phyloP scores from a whole-genome alignment of 1,139 yeast species.

The Yamadazyma conglobata region DNA sequence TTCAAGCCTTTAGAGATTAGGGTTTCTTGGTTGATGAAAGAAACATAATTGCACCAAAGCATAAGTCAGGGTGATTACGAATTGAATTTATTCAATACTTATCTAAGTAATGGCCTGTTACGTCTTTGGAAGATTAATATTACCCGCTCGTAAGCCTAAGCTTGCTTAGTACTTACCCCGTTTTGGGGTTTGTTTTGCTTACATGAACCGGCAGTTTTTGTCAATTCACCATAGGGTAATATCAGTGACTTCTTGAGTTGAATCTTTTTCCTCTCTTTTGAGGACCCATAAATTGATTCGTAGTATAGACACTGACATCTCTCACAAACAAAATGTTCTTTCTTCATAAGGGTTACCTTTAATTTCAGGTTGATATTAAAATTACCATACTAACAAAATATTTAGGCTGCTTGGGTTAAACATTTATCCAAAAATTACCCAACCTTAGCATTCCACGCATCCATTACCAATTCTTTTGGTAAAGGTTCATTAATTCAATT shows the following conservation, averaged over 20 bases:
- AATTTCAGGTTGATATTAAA: conserved; percentile 1
- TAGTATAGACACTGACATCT: conserved; percentile 71
- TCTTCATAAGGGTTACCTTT: too few species aligned
- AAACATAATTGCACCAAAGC: conserved; percentile 39
- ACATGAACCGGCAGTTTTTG: conserved; percentile 44
- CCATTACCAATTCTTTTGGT: conserved; percentile 95
- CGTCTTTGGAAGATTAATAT: conserved; percentile 86
- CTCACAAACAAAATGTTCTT: too few species aligned
- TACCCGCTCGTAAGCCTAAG: conserved; percentile 44
- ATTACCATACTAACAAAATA: conserved; percentile 45
- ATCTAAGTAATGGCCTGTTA: conserved; percentile 73
- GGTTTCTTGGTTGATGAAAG: conserved; percentile 11
- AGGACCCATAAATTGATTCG: conserved; percentile 44
- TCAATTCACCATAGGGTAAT: conserved; percentile 25
- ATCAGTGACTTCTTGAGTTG: conserved; percentile 65
- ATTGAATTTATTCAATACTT: conserved; percentile 18
- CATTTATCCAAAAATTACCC: conserved; percentile 89
- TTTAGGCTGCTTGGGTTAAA: conserved; percentile 97
- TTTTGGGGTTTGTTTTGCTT: conserved; percentile 48
- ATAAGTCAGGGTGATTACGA: conserved; percentile 67
- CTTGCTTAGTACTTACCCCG: conserved; percentile 25
- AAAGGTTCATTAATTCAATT: conserved; percentile 94
- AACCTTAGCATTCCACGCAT: conserved; percentile 96
- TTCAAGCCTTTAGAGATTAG: too few species aligned
- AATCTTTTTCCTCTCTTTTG: conserved; percentile 30